These are phyloP conservation scores for Penicillium sp. DNA, from an alignment of 2,329 filamentous ascomycete species.

Conservation along the genomic window DNA sequence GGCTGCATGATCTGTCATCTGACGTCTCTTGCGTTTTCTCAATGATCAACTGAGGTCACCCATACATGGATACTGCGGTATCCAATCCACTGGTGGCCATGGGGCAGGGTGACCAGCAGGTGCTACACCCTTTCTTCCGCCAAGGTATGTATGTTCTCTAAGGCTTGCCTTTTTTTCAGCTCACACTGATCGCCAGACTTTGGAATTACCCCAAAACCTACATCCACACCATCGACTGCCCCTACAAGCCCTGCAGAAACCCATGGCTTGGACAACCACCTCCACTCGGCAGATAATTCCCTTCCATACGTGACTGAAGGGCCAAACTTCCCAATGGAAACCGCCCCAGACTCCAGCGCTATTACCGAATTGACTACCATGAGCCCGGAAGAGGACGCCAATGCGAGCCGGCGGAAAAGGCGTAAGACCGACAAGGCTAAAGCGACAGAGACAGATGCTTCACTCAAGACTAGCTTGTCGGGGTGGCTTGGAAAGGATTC, in stretches of 20 bases:
- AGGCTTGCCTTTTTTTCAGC: too few relatives aligned
- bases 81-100: constrained; percentile 36
- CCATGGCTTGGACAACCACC: background rate
- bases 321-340: background rate
- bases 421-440: constrained; percentile 30
- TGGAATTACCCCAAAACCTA: constrained; percentile 3
- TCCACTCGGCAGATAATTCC: too few relatives aligned
- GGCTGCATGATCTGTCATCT: background rate
- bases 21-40: background rate
- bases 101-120: constrained; percentile 39
- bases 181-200: constrained; percentile 18
- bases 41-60: constrained; percentile 24
- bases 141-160: constrained; percentile 33
- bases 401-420: constrained; percentile 36
- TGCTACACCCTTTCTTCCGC: constrained; percentile 43
- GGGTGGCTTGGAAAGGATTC: constrained; percentile 15
- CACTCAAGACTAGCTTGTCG: constrained; percentile 12
- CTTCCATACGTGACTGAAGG: background rate
- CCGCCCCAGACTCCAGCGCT: too few relatives aligned
- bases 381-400: constrained; percentile 31
- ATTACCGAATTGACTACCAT: background rate
- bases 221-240: background rate
- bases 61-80: constrained; percentile 26
- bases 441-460: constrained; percentile 5
- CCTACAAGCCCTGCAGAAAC: background rate